These are phyloP conservation scores for Eurotiales sp. DNA, from an alignment of 2,329 filamentous ascomycete genomes.

Conservation along the genomic window DNA sequence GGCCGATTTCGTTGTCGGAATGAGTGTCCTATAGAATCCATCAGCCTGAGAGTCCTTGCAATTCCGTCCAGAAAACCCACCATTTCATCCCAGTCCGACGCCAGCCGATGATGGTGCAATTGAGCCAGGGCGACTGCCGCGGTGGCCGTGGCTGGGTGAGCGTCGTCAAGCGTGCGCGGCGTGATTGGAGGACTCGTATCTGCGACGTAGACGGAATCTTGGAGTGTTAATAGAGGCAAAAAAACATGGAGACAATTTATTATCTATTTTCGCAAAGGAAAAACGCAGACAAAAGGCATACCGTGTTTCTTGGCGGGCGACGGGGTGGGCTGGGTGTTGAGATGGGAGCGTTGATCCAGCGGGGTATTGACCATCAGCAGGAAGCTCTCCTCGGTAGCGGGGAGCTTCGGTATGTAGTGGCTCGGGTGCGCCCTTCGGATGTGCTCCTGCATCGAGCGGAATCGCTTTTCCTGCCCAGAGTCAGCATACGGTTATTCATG, in stretches of 20 bases:
- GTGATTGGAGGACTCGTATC: slow-evolving; percentile 67
- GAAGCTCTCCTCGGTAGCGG: slow-evolving; percentile 97
- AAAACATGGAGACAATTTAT: too few species aligned
- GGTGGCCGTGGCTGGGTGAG: slow-evolving; percentile 63
- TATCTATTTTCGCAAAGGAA: slow-evolving; percentile 18
- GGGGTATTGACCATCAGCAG: slow-evolving; percentile 91
- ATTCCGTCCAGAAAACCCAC: slow-evolving; percentile 49
- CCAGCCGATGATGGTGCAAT: slow-evolving; percentile 73
- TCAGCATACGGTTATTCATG: slow-evolving; percentile 16
- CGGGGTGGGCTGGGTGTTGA: slow-evolving; percentile 38
- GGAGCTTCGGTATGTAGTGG: slow-evolving; percentile 96
- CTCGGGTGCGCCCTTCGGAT: slow-evolving; percentile 95
- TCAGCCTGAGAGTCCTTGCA: slow-evolving; percentile 15
- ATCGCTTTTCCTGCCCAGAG: slow-evolving; percentile 74
- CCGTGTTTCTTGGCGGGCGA: slow-evolving; percentile 31
- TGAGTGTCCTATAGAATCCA: slow-evolving; percentile 59
- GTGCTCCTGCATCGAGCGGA: slow-evolving; percentile 99
- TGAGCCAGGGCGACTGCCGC: slow-evolving; percentile 85
- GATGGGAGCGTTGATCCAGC: slow-evolving; percentile 65
- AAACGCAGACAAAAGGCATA: slow-evolving; percentile 21
- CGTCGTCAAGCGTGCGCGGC: slow-evolving; percentile 67
- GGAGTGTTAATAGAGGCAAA: neutral
- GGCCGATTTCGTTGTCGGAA: slow-evolving; percentile 65
- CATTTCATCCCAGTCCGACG: slow-evolving; percentile 73
- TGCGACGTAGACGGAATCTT: slow-evolving; percentile 56